Evolutionary conservation across 1,284 basidiomycete species (phyloP), one percentile per base, ranked within the genome.

Genomic region (Rhodotorula sp.): DNA sequence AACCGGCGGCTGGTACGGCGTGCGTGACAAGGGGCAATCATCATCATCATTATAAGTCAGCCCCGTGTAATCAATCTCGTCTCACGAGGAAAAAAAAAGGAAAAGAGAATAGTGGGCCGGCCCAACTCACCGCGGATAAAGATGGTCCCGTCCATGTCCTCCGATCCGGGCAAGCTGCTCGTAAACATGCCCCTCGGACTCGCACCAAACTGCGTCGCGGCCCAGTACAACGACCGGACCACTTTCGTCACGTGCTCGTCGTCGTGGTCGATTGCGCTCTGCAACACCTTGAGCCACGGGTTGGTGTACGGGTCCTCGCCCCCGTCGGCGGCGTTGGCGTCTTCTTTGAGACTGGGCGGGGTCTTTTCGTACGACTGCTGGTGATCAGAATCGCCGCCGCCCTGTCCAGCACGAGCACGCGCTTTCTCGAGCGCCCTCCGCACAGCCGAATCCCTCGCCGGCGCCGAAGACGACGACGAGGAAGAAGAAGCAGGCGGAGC

Each of bases 171-270:
- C 19, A 79, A 47, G 1, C 66, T 60, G 14, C 62, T 67, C 38
- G 68, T 68, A 54, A 67, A 78, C 49, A 73, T 66, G 2, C 78
- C 78, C 23, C 64, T 58, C 16, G 76, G 70, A 16, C 73, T 70
- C 19, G 68, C 57, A 1, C 75, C 78, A 48, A 76, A 79, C 57
- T 74, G 71, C 31, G 71, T 66, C 12, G 77, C 76, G 0, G 78
- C 78, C 47, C 74, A 78, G 55, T 55, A 72, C n/a, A 79, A 67
- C 8, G 76, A 71, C 15, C 78, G 71, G n/a, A 77, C 60, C 34
- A 69, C 72, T 61, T 79, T 79, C 10, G 77, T 74, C 23, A 75
- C 64, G n/a, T 79, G 78, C 50, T 77, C 75, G 66, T 79, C 78
- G 19, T 71, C 65, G 60, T 78, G 77, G 52, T 78, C 77, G 5